Evolutionary conservation across 768 basidiomycete species (phyloP), one percentile per base, ranked within the genome.

Genomic region (Mycena vulgaris): DNA sequence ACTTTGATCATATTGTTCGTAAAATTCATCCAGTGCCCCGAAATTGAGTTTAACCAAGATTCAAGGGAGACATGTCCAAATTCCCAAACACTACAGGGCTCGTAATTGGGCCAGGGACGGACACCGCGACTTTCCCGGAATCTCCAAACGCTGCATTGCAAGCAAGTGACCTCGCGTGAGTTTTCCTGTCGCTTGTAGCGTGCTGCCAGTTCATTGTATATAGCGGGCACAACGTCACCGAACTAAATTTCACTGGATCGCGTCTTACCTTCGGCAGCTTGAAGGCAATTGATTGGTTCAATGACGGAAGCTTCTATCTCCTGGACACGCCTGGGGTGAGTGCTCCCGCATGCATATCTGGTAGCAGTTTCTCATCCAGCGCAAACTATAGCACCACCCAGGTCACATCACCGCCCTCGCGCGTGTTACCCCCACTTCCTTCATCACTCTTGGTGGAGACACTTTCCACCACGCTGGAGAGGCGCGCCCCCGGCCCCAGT

Each of bases 261-360:
- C 49, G 28, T 9, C 47, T 69, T 16, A 59, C 37, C 5, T 71
- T 75, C 57, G 64, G 69, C 39, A 67, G 69, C 48, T 30, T 75
- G 30, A 62, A 66, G 17, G 69, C 74, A 27, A 39, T 63, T 13
- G 66, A 72, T 31, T 72, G 55, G 37, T 68, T 72, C n/a, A 63
- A 60, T 3, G 69, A 71, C 39, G 74, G 71, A n/a, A 72, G 71
- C 28, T 72, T 75, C 25, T 75, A 75, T 51, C 66, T 75, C 31
- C 53, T 75, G 7, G 45, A 73, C 53, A 69, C 69, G 1, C 74
- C 69, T 19, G 74, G 74, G 23, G 68, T 72, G 25, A 45, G 68
- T 49, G 9, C 14, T 33, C 10, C 27, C n/a, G 25, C n/a, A n/a
- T 63, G n/a, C 17, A 3, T 2, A 30, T 5, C n/a, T 23, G n/a